These are phyloP conservation scores for Neoarthrinium moseri DNA, from an alignment of 2,329 filamentous ascomycete genomes.

Conservation along the genomic window DNA sequence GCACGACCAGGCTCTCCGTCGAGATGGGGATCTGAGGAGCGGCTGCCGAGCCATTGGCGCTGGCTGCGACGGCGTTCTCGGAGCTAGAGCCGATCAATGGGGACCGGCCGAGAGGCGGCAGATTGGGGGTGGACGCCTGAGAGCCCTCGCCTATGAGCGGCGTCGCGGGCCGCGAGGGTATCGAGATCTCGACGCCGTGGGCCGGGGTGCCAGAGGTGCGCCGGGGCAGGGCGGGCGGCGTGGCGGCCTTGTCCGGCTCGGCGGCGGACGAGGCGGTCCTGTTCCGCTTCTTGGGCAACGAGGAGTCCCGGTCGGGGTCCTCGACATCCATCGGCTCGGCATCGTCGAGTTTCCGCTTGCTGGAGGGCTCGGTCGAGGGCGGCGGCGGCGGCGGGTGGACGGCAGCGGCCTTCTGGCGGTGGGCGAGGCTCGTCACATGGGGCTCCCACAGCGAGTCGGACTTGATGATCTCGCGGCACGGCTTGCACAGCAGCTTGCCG, in stretches of 20 bases:
- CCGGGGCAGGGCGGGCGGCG: constrained; percentile 43
- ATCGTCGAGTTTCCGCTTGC: constrained; percentile 28
- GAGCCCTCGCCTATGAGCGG: constrained; percentile 45
- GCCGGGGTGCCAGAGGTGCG: constrained; percentile 51
- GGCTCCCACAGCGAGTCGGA: constrained; percentile 66
- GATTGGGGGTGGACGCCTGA: constrained; percentile 41
- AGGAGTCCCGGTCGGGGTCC: constrained; percentile 20
- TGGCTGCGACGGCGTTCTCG: constrained; percentile 12
- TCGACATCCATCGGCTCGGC: constrained; percentile 26
- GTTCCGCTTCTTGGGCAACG: constrained; percentile 27
- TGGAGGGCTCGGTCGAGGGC: constrained; percentile 13
- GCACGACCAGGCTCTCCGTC: constrained; percentile 17
- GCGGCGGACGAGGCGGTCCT: constrained; percentile 27
- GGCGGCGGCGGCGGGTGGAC: constrained; percentile 11
- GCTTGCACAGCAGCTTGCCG: constrained; percentile 65
- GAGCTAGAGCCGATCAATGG: constrained; percentile 28
- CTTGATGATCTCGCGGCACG: constrained; percentile 65
- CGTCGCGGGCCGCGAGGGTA: constrained; percentile 63
- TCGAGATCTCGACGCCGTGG: constrained; percentile 59
- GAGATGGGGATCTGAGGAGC: constrained; percentile 19
- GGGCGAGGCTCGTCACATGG: constrained; percentile 52
- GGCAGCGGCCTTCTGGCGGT: constrained; percentile 37
- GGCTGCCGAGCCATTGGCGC: constrained; percentile 9
- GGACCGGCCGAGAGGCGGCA: constrained; percentile 33
- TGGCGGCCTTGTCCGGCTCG: constrained; percentile 25